phyloP scores from a whole-genome alignment of 2,329 filamentous ascomycete genomes.

The Alternaria solani region DNA sequence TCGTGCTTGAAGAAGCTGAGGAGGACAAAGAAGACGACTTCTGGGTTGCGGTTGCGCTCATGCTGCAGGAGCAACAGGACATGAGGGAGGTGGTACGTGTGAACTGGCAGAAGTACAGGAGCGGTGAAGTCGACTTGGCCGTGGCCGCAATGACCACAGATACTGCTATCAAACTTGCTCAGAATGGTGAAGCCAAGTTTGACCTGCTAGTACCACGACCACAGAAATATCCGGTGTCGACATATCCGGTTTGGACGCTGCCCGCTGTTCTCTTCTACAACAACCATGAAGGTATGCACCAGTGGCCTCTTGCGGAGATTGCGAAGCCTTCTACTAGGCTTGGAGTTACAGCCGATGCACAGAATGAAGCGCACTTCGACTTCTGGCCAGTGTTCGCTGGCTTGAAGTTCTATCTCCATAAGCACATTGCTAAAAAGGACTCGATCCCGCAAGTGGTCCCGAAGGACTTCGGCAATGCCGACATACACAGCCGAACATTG shows the following conservation, averaged over 20 bases:
- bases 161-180: conserved; percentile 13
- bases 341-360: neutral
- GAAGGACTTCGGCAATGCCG: neutral
- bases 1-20: no score
- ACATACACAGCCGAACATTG: neutral
- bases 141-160: conserved; percentile 14
- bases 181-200: conserved; percentile 13
- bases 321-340: neutral
- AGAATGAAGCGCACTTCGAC: neutral
- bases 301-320: neutral
- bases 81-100: no score
- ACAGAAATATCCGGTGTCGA: conserved; percentile 3
- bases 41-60: no score
- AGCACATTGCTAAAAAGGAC: neutral
- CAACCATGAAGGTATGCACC: neutral
- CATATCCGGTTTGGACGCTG: conserved; percentile 6
- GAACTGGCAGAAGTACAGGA: conserved; percentile 12
- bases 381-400: conserved; percentile 1
- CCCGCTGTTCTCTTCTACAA: neutral
- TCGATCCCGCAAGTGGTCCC: neutral
- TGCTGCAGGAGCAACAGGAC: no score
- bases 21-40: no score
- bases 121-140: conserved; percentile 11
- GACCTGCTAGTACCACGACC: conserved; percentile 12
- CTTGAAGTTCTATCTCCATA: conserved; percentile 1